Percentiles rank a stretch among this genome's conserved stretches.
Evolutionary conservation across 2,329 filamentous ascomycete species (phyloP).

Genomic region (Aspergillus aculeatus): DNA sequence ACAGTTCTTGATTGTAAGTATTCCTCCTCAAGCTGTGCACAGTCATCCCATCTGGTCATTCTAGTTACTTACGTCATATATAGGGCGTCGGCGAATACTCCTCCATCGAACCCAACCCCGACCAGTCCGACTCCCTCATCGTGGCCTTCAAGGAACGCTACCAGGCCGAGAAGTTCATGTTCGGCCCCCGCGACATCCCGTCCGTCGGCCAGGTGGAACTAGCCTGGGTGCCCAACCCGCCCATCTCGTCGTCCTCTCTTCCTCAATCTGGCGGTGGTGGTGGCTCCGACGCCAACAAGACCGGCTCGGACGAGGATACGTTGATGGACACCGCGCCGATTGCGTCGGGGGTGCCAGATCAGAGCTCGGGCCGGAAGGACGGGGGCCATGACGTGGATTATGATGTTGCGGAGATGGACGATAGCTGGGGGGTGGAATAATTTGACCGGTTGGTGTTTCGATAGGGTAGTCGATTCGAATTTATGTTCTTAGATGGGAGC

Average conservation of each 20-base stretch:
- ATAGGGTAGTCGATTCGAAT: neutral
- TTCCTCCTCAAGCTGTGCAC: neutral
- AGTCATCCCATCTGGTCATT: neutral
- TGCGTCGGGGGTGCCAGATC: slow-evolving; percentile 2
- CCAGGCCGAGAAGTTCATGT: slow-evolving; percentile 57
- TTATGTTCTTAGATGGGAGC: no score
- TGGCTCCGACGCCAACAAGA: slow-evolving; percentile 26
- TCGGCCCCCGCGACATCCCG: slow-evolving; percentile 48
- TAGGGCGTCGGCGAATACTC: slow-evolving; percentile 50
- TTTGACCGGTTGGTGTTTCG: neutral
- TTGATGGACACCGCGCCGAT: slow-evolving; percentile 30
- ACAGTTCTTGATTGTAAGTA: slow-evolving; percentile 54
- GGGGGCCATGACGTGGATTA: slow-evolving; percentile 47
- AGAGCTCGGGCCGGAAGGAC: slow-evolving; percentile 19
- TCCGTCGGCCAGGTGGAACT: slow-evolving; percentile 55
- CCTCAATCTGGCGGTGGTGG: slow-evolving; percentile 10
- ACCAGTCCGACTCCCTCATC: slow-evolving; percentile 40
- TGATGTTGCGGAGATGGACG: slow-evolving; percentile 52
- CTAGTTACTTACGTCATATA: slow-evolving; percentile 16
- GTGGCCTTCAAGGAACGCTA: slow-evolving; percentile 50
- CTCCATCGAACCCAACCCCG: slow-evolving; percentile 43
- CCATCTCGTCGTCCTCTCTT: slow-evolving; percentile 17
- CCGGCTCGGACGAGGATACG: slow-evolving; percentile 28
- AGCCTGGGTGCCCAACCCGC: slow-evolving; percentile 51
- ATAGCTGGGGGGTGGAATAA: slow-evolving; percentile 39